These are phyloP conservation scores for Endocalyx cinctus DNA, from an alignment of 2,329 filamentous ascomycete genomes.

Conservation along the genomic window DNA sequence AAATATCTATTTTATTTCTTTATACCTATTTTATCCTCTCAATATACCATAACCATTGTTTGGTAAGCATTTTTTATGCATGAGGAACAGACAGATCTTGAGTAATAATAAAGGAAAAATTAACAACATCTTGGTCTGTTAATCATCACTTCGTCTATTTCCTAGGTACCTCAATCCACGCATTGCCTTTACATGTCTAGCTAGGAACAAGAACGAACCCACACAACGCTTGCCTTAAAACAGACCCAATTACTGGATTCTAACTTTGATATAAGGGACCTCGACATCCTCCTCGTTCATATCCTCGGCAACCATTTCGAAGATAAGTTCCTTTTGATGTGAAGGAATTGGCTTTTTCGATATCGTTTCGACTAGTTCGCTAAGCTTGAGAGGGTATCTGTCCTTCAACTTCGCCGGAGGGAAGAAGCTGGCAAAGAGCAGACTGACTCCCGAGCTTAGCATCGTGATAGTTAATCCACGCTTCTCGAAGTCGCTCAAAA, in stretches of 20 bases:
- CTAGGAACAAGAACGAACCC: no score
- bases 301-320: conserved; percentile 93
- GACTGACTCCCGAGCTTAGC: conserved; percentile 94
- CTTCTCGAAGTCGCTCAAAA: conserved; percentile 75
- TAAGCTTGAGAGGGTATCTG: conserved; percentile 76
- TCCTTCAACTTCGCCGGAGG: conserved; percentile 75
- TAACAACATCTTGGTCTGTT: no score
- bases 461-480: conserved; percentile 81
- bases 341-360: conserved; percentile 88
- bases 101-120: no score
- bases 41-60: no score
- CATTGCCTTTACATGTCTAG: no score
- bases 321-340: conserved; percentile 93
- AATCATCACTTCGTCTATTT: no score
- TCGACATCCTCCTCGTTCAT: conserved; percentile 88
- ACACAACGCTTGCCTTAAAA: no score
- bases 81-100: no score
- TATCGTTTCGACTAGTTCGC: conserved; percentile 79
- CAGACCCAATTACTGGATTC: conserved; percentile 52
- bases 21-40: no score
- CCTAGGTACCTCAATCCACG: no score
- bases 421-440: conserved; percentile 94
- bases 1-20: no score
- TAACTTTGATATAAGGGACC: conserved; percentile 93
- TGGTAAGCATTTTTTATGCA: no score